Percentiles rank a stretch among this genome's conserved stretches.
Conservation (phyloP, 352 stramenopile species). For the Pythium rhizo-oryzae region DNA sequence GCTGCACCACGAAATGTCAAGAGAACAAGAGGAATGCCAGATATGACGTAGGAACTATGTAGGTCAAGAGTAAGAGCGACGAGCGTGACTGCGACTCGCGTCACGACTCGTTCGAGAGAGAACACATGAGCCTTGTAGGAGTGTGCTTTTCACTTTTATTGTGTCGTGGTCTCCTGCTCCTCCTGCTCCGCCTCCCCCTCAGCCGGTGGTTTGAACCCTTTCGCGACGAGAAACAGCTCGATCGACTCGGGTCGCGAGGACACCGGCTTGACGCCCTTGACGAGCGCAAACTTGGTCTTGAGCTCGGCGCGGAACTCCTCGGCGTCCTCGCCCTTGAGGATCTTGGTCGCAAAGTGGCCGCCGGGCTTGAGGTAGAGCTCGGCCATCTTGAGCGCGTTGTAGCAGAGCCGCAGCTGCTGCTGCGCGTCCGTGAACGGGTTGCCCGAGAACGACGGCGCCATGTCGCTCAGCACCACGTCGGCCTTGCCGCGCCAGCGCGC, state of each 20-base stretch:
- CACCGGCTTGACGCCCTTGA: slow-evolving; percentile 83
- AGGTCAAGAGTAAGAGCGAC: background rate
- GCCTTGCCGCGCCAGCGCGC: slow-evolving; percentile 36
- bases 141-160: background rate
- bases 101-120: background rate
- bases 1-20: background rate
- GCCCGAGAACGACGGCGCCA: slow-evolving; percentile 85
- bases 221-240: slow-evolving; percentile 85
- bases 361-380: slow-evolving; percentile 79
- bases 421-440: slow-evolving; percentile 78
- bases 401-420: slow-evolving; percentile 78
- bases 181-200: background rate
- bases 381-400: slow-evolving; percentile 87
- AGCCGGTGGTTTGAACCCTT: slow-evolving; percentile 68
- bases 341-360: slow-evolving; percentile 82
- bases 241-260: slow-evolving; percentile 82
- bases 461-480: slow-evolving; percentile 89
- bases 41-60: slow-evolving; percentile 9
- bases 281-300: slow-evolving; percentile 63
- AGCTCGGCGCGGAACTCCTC: slow-evolving; percentile 79
- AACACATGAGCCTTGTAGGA: background rate
- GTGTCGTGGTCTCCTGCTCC: background rate
- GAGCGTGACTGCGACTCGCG: background rate
- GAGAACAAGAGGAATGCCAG: background rate
- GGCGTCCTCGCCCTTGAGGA: slow-evolving; percentile 74